Conservation (phyloP, 2,329 filamentous ascomycete species). For the Colletotrichum sp. region DNA sequence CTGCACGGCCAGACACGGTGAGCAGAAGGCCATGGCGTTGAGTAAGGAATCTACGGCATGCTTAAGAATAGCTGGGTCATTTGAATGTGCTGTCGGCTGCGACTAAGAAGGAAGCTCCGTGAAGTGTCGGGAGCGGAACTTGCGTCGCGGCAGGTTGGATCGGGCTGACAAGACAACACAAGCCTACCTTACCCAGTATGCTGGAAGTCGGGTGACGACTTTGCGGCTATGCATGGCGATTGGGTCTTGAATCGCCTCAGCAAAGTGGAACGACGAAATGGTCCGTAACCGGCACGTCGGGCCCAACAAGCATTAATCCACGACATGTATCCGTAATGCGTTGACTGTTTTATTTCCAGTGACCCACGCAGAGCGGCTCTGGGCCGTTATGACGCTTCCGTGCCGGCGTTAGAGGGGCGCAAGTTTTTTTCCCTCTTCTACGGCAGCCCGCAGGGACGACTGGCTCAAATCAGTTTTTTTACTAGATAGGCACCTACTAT, state of each 20-base stretch:
- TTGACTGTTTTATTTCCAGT: background rate
- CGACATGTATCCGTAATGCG: background rate
- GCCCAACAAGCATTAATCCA: background rate
- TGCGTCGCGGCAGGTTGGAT: background rate
- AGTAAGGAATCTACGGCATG: background rate
- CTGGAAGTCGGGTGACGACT: background rate
- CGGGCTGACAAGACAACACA: background rate
- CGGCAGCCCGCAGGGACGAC: no score
- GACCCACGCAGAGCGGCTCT: background rate
- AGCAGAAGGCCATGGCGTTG: background rate
- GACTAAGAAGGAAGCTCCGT: conserved; percentile 18
- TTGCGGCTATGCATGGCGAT: background rate
- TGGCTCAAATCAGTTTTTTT: no score
- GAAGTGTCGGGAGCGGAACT: background rate
- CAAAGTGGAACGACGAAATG: background rate
- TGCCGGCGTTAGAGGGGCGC: background rate
- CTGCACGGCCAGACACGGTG: background rate
- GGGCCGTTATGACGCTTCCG: background rate
- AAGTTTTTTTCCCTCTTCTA: background rate
- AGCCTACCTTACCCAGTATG: background rate
- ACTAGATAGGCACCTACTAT: no score
- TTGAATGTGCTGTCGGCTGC: background rate
- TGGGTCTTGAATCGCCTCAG: background rate
- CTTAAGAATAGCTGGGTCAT: background rate
- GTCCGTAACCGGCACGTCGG: background rate